phyloP scores from a whole-genome alignment of 495 filamentous ascomycete species.

The Daldinia bambusicola region DNA sequence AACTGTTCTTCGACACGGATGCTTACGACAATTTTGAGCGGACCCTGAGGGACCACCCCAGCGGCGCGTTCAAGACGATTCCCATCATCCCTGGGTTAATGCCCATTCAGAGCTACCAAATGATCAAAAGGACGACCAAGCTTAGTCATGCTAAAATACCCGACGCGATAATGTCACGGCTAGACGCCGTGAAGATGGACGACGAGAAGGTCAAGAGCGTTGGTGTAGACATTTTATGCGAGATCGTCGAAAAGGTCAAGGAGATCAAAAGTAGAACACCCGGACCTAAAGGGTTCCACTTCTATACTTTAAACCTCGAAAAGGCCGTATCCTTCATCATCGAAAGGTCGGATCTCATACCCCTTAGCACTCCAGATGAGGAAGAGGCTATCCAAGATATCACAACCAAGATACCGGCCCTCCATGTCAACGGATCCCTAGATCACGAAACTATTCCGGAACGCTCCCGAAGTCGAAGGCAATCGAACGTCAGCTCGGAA shows the following conservation, averaged over 20 bases:
- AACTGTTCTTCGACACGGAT: slow-evolving; percentile 90
- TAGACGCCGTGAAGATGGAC: slow-evolving; percentile 85
- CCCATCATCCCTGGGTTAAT: slow-evolving; percentile 95
- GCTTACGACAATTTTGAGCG: slow-evolving; percentile 84
- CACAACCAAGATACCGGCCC: slow-evolving; percentile 51
- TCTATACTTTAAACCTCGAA: slow-evolving; percentile 96
- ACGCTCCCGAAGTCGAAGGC: slow-evolving; percentile 47
- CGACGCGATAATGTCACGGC: slow-evolving; percentile 68
- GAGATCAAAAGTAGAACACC: slow-evolving; percentile 63
- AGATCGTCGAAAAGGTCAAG: slow-evolving; percentile 76
- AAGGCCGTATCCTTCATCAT: slow-evolving; percentile 95
- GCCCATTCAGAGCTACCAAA: slow-evolving; percentile 97
- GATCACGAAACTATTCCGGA: slow-evolving; percentile 40
- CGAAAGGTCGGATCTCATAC: slow-evolving; percentile 85
- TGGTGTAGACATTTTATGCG: slow-evolving; percentile 75
- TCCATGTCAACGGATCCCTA: slow-evolving; percentile 52
- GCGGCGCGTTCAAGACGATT: slow-evolving; percentile 86
- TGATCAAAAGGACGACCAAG: slow-evolving; percentile 94
- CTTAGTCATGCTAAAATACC: slow-evolving; percentile 89
- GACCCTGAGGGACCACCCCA: slow-evolving; percentile 80
- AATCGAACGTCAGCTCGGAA: slow-evolving; percentile 66
- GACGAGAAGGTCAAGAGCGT: slow-evolving; percentile 89
- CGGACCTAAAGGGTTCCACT: slow-evolving; percentile 85
- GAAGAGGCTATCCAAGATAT: slow-evolving; percentile 63
- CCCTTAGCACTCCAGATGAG: slow-evolving; percentile 58